A percentile compares a stretch with the other conserved stretches of the same genome.
phyloP scores from a whole-genome alignment of 2,329 filamentous ascomycete genomes.

The Biscogniauxia sp. region DNA sequence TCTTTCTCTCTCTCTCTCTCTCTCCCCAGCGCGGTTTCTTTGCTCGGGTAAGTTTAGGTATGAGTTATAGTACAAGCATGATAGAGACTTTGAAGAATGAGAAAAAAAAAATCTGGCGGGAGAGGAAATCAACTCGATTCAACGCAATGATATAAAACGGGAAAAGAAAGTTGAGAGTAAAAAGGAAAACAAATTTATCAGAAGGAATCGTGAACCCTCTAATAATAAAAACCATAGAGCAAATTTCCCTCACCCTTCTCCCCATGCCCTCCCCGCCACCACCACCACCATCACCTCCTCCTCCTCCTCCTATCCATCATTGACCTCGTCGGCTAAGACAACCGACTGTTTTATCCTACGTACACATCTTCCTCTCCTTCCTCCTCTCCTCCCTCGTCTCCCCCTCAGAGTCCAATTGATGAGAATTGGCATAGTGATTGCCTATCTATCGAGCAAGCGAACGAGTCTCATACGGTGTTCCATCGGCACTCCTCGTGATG shows the following conservation, averaged over 20 bases:
- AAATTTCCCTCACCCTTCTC: not conserved
- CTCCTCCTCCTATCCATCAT: not conserved
- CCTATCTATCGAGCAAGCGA: not conserved
- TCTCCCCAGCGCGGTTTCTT: too few species aligned
- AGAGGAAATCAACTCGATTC: too few species aligned
- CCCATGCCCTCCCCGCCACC: not conserved
- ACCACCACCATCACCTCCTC: too few species aligned
- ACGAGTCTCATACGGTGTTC: not conserved
- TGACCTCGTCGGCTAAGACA: not conserved
- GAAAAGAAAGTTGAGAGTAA: not conserved
- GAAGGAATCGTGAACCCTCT: not conserved
- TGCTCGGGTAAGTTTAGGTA: too few species aligned
- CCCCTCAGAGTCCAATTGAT: not conserved
- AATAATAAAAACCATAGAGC: not conserved
- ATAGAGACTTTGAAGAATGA: not conserved
- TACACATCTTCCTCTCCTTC: not conserved
- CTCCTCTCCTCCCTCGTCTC: not conserved
- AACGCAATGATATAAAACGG: not conserved
- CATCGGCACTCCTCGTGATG: not conserved
- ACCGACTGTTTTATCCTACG: not conserved
- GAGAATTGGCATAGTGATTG: not conserved
- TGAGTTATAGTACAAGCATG: too few species aligned
- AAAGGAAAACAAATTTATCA: not conserved
- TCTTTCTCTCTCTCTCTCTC: too few species aligned
- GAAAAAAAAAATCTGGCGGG: not conserved